Percentiles rank a stretch among this genome's conserved stretches.
Conservation (phyloP, 1,284 basidiomycete species). For the Ustanciosporium gigantosporum region DNA sequence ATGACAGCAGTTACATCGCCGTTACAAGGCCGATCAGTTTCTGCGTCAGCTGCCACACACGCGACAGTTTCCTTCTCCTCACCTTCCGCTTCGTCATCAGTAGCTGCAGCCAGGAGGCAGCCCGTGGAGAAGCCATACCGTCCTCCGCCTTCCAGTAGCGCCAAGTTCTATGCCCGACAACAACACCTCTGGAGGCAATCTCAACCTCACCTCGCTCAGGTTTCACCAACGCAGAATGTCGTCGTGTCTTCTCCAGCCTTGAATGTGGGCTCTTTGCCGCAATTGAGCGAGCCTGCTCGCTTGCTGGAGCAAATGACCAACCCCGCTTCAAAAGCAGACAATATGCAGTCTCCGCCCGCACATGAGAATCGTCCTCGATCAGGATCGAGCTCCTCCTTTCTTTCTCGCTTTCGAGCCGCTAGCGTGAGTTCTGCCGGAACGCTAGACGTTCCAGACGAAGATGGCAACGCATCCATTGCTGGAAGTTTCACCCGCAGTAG, state of each 20-base stretch:
- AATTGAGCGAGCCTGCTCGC: too few relatives aligned
- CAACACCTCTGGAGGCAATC: slow-evolving; percentile 20
- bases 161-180: slow-evolving; percentile 26
- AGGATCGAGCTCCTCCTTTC: too few relatives aligned
- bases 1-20: too few relatives aligned
- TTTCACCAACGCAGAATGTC: too few relatives aligned
- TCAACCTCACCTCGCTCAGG: slow-evolving; percentile 2
- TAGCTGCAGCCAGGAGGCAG: too few relatives aligned
- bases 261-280: too few relatives aligned
- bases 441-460: slow-evolving; percentile 4
- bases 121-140: slow-evolving; percentile 23
- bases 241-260: too few relatives aligned
- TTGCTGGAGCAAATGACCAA: too few relatives aligned
- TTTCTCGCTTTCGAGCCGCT: slow-evolving; percentile 3
- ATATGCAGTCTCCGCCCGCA: too few relatives aligned
- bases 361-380: too few relatives aligned
- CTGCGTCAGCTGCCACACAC: not conserved
- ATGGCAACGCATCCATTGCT: slow-evolving; percentile 2
- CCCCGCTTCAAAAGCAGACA: too few relatives aligned
- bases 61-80: too few relatives aligned
- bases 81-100: not conserved
- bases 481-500: slow-evolving; percentile 36
- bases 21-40: not conserved
- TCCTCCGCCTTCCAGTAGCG: slow-evolving; percentile 33
- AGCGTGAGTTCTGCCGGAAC: slow-evolving; percentile 16